phyloP scores from a whole-genome alignment of 1,284 basidiomycete genomes.

The Taiwanofungus camphoratus region DNA sequence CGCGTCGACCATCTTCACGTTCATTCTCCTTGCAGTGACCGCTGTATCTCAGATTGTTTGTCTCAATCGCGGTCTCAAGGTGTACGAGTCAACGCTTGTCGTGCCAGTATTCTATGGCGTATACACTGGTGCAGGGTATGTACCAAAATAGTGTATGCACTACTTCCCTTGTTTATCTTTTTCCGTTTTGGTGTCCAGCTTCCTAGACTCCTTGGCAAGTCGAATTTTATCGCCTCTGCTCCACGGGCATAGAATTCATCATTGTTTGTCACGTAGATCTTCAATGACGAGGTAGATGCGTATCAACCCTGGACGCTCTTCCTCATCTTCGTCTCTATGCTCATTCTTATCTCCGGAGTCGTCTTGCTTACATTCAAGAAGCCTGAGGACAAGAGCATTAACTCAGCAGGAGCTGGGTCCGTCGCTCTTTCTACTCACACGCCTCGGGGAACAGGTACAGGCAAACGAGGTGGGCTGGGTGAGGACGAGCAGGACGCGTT shows the following conservation, averaged over 20 bases:
- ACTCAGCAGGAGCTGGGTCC: conserved; percentile 11
- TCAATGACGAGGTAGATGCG: conserved; percentile 77
- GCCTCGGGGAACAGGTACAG: conserved; percentile 11
- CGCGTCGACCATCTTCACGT: conserved; percentile 75
- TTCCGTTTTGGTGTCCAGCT: conserved; percentile 33
- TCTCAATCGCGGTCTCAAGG: conserved; percentile 78
- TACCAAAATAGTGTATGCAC: not conserved
- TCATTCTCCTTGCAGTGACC: conserved; percentile 72
- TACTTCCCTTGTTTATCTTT: not conserved
- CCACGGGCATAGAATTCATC: not conserved
- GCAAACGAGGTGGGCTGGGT: conserved; percentile 16
- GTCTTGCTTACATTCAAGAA: conserved; percentile 83
- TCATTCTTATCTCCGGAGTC: conserved; percentile 81
- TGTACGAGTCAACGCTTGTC: conserved; percentile 73
- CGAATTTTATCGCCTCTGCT: not conserved
- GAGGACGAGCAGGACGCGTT: conserved; percentile 36
- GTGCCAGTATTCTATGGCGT: conserved; percentile 72
- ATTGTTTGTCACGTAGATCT: conserved; percentile 39
- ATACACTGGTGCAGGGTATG: conserved; percentile 58
- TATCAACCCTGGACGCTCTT: conserved; percentile 85
- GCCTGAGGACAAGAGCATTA: conserved; percentile 41
- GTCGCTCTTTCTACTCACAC: conserved; percentile 13
- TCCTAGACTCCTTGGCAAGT: conserved; percentile 58
- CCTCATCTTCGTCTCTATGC: conserved; percentile 80
- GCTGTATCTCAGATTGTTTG: conserved; percentile 89